Evolutionary conservation across 176 grass and related monocot genomes (phyloP).

Genomic region (Rhipidocladum racemiflorum): DNA sequence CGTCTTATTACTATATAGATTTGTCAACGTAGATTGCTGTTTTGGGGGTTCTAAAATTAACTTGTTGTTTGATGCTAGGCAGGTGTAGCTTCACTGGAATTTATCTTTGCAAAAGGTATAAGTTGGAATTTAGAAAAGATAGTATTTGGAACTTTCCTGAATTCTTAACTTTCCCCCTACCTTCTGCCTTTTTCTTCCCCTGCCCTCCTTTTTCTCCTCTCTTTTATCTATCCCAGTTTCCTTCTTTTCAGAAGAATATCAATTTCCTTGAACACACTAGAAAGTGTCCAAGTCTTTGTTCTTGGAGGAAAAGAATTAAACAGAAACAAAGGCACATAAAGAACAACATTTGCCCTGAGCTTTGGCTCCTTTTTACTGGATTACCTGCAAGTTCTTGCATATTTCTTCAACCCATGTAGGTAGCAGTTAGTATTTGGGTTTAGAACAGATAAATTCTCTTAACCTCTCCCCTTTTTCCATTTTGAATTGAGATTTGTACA

Average conservation of each 20-base stretch:
- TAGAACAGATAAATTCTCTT: not conserved
- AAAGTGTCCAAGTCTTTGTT: conserved; percentile 13
- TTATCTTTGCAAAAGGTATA: not conserved
- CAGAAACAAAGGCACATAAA: conserved; percentile 18
- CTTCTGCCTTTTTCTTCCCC: not conserved
- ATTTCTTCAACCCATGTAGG: conserved; percentile 4
- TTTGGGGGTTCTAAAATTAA: not conserved
- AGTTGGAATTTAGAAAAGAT: not conserved
- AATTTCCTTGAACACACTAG: not conserved
- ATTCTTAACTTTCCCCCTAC: not conserved
- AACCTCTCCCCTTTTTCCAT: not conserved
- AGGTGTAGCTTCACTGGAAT: not conserved
- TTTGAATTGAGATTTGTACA: not conserved
- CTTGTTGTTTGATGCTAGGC: conserved; percentile 11
- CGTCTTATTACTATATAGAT: not conserved
- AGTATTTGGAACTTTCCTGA: conserved; percentile 30
- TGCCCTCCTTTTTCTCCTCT: not conserved
- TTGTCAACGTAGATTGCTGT: not conserved
- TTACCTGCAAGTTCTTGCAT: not conserved
- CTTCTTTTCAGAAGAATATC: not conserved
- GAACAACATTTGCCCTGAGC: not conserved
- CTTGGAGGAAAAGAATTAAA: not conserved
- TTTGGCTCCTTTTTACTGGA: not conserved
- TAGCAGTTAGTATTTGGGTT: not conserved
- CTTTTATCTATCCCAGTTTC: conserved; percentile 30